Percentiles rank a stretch among this genome's conserved stretches.
phyloP scores from a whole-genome alignment of 2,329 filamentous ascomycete species.

The Pseudocercospora eumusae region DNA sequence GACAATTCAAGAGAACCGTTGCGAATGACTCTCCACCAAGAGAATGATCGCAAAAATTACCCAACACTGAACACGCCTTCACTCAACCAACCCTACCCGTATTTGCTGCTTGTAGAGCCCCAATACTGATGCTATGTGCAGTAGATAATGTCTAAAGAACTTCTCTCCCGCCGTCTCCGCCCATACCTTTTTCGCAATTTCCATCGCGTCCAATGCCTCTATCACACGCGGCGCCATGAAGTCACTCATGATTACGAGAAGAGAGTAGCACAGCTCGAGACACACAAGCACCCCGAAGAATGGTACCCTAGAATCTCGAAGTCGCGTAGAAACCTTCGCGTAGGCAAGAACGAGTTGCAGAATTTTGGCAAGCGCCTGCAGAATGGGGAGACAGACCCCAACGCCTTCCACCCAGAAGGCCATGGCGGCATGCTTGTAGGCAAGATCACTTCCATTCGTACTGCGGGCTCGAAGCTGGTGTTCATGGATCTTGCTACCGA shows the following conservation, averaged over 20 bases:
- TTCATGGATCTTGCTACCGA: slow-evolving; percentile 81
- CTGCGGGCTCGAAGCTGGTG: slow-evolving; percentile 73
- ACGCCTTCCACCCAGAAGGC: not conserved
- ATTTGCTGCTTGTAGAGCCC: not conserved
- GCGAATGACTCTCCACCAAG: slow-evolving; percentile 59
- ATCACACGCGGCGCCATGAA: slow-evolving; percentile 41
- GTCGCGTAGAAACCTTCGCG: slow-evolving; percentile 22
- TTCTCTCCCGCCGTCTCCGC: slow-evolving; percentile 53
- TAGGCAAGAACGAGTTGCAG: slow-evolving; percentile 17
- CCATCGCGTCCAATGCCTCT: slow-evolving; percentile 24
- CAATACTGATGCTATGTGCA: slow-evolving; percentile 21
- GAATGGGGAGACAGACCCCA: slow-evolving; percentile 1
- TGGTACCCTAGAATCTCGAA: slow-evolving; percentile 56
- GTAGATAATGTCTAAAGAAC: slow-evolving; percentile 40
- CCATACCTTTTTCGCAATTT: slow-evolving; percentile 53
- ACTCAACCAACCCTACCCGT: not conserved
- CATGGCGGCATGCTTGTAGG: slow-evolving; percentile 50
- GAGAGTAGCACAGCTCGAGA: slow-evolving; percentile 57
- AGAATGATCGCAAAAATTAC: slow-evolving; percentile 54
- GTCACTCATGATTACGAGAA: slow-evolving; percentile 48
- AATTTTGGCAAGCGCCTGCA: not conserved
- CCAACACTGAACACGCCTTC: slow-evolving; percentile 15
- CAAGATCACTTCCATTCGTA: slow-evolving; percentile 71
- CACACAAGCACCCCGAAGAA: slow-evolving; percentile 51
- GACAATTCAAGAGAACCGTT: slow-evolving; percentile 61